These are phyloP conservation scores for Odonthalia washingtoniensis DNA, from an alignment of 31 red algal species.

Conservation along the genomic window DNA sequence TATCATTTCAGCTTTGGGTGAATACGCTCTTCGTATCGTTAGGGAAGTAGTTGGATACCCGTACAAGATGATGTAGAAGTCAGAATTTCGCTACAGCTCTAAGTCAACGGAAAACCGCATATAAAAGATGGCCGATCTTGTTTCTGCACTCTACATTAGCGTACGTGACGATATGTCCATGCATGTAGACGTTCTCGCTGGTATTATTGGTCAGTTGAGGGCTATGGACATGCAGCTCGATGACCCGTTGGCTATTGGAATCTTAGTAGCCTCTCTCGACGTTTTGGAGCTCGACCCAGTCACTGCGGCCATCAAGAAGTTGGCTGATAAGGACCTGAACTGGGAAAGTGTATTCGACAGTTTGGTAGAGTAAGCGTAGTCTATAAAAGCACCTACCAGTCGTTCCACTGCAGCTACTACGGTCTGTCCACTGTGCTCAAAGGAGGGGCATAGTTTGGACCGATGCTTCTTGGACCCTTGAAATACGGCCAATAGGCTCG, in stretches of 20 bases:
- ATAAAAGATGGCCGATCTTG: background rate
- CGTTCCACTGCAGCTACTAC: too few relatives aligned
- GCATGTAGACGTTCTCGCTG: background rate
- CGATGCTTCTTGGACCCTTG: constrained; percentile 41
- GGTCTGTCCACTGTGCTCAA: too few relatives aligned
- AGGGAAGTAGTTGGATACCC: background rate
- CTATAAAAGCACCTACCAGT: too few relatives aligned
- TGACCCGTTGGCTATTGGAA: background rate
- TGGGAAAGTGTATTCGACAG: constrained; percentile 6
- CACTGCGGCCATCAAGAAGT: background rate
- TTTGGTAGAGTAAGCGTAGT: too few relatives aligned
- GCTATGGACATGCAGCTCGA: background rate
- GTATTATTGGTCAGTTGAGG: background rate
- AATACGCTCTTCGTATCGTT: background rate
- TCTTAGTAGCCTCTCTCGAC: background rate
- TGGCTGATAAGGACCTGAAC: background rate
- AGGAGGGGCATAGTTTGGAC: too few relatives aligned
- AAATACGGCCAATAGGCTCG: constrained; percentile 22
- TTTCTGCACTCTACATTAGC: background rate
- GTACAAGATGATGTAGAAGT: background rate
- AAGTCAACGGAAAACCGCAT: background rate
- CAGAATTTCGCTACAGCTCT: background rate
- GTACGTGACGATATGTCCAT: background rate
- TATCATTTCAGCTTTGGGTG: background rate
- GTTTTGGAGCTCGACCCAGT: background rate